Percentiles rank a stretch among this genome's conserved stretches.
phyloP scores from a whole-genome alignment of 139 green algal genomes.

The Monoraphidium neglectum region DNA sequence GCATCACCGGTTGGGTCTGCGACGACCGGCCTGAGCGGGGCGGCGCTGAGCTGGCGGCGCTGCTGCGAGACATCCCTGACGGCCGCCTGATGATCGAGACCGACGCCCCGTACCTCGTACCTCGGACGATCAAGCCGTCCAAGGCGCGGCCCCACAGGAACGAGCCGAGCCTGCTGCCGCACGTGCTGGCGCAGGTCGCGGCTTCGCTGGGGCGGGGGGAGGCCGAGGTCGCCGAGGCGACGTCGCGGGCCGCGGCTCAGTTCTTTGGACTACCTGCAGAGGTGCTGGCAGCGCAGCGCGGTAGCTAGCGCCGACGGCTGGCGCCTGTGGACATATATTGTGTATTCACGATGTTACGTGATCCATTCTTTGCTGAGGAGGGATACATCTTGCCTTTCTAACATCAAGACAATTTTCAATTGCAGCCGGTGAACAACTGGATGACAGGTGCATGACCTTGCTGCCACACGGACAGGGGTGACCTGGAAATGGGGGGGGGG shows the following conservation, averaged over 20 bases:
- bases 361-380: too few relatives aligned
- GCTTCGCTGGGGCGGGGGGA: slow-evolving; percentile 32
- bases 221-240: slow-evolving; percentile 35
- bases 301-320: too few relatives aligned
- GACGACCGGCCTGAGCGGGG: slow-evolving; percentile 72
- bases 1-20: slow-evolving; percentile 79
- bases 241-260: background rate
- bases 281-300: too few relatives aligned
- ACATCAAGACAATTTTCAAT: too few relatives aligned
- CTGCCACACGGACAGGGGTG: too few relatives aligned
- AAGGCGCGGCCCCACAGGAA: slow-evolving; percentile 63
- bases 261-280: slow-evolving; percentile 28
- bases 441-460: too few relatives aligned
- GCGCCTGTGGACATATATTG: too few relatives aligned
- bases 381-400: too few relatives aligned
- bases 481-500: too few relatives aligned
- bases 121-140: slow-evolving; percentile 44
- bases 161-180: slow-evolving; percentile 72
- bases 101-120: slow-evolving; percentile 73
- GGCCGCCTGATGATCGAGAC: slow-evolving; percentile 80
- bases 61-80: slow-evolving; percentile 58
- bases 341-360: too few relatives aligned
- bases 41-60: slow-evolving; percentile 57
- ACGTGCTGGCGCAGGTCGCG: slow-evolving; percentile 62
- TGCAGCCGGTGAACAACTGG: too few relatives aligned